A percentile compares a stretch with the other conserved stretches of the same genome.
phyloP scores from a whole-genome alignment of 495 filamentous ascomycete species.

The Rhypophila decipiens region DNA sequence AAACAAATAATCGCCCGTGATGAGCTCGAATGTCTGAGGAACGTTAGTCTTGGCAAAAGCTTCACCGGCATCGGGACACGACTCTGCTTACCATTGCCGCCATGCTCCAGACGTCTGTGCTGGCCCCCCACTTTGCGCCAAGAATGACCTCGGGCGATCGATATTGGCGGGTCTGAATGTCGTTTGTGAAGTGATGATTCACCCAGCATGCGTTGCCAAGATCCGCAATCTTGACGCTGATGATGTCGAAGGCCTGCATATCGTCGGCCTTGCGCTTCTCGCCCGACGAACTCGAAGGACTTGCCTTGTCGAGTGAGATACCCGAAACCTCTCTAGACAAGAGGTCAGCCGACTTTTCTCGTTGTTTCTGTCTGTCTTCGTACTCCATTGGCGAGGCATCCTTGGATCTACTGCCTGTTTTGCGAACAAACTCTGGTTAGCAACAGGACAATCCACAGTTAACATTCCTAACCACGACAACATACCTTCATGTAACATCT shows the following conservation, averaged over 20 bases:
- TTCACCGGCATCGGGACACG: not conserved
- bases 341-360: conserved; percentile 91
- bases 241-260: conserved; percentile 58
- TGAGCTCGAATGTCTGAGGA: conserved; percentile 87
- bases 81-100: conserved; percentile 81
- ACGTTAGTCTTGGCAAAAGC: not conserved
- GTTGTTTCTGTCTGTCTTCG: conserved; percentile 72
- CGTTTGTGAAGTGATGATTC: conserved; percentile 97
- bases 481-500: conserved; percentile 72
- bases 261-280: conserved; percentile 49
- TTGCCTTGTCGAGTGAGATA: conserved; percentile 81
- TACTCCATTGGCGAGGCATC: conserved; percentile 40
- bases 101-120: conserved; percentile 99
- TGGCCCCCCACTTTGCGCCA: conserved; percentile 95
- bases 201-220: conserved; percentile 99
- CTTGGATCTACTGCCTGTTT: conserved; percentile 46
- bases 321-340: conserved; percentile 88
- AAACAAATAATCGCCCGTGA: conserved; percentile 98
- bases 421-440: conserved; percentile 8
- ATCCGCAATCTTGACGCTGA: conserved; percentile 98
- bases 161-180: conserved; percentile 98
- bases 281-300: conserved; percentile 29
- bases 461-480: not conserved
- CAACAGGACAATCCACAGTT: not conserved
- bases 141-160: conserved; percentile 95